These are phyloP conservation scores for Blastobotrys apis DNA, from an alignment of 1,139 yeast species.

Conservation along the genomic window DNA sequence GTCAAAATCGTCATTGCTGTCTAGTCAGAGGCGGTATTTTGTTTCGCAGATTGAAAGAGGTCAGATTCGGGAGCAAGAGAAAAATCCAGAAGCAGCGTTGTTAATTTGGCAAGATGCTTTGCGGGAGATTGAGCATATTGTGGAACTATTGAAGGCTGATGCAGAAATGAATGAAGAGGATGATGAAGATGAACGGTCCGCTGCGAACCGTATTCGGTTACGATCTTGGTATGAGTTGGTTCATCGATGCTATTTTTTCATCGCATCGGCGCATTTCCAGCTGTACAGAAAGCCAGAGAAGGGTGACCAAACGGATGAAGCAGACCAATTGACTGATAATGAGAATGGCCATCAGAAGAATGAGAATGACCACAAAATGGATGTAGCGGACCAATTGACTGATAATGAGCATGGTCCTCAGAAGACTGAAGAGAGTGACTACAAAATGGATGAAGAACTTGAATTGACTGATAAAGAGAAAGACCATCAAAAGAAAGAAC, in stretches of 20 bases:
- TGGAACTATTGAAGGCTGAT: conserved; percentile 25
- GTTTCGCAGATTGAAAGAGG: conserved; percentile 51
- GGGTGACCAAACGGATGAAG: conserved; percentile 11
- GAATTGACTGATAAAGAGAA: conserved; percentile 17
- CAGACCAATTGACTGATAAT: too few species aligned
- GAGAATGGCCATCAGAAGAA: too few species aligned
- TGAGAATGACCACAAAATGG: conserved; percentile 16
- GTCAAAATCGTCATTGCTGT: conserved; percentile 47
- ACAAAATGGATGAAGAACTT: background rate
- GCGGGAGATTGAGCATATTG: conserved; percentile 37
- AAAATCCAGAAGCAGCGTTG: conserved; percentile 50
- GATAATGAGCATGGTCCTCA: background rate
- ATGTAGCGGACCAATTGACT: conserved; percentile 13
- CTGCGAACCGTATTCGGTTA: conserved; percentile 22
- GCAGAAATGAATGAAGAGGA: conserved; percentile 16
- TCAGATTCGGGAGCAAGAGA: conserved; percentile 53
- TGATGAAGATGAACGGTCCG: conserved; percentile 24
- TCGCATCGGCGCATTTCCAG: conserved; percentile 79
- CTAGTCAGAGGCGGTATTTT: conserved; percentile 47
- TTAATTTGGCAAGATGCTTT: conserved; percentile 42
- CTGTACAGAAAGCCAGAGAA: conserved; percentile 33
- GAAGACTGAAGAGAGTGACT: background rate
- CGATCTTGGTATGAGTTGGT: conserved; percentile 52
- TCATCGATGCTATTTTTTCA: conserved; percentile 72
- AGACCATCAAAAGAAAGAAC: conserved; percentile 40